Evolutionary conservation across 306 rosid species (phyloP).

Genomic region (Erythrophleum fordii): DNA sequence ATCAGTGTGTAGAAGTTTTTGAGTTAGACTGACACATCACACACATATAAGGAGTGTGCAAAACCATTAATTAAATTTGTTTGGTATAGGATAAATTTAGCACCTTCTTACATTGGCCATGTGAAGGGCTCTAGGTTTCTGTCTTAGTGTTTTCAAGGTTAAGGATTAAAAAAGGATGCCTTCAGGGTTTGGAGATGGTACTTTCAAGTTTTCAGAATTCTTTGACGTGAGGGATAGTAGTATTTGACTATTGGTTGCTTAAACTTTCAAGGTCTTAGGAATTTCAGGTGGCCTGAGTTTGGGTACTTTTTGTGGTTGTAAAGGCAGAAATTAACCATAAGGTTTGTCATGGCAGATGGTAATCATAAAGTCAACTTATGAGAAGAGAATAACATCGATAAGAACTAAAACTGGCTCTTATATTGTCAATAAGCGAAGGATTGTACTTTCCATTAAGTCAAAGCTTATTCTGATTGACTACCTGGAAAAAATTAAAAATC

Average conservation of each 20-base stretch:
- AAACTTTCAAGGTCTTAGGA: neutral
- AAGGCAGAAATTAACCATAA: neutral
- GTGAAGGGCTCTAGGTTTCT: neutral
- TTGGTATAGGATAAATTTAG: neutral
- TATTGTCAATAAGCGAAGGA: neutral
- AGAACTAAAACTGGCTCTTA: neutral
- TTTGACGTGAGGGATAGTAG: neutral
- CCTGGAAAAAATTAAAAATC: too few relatives aligned
- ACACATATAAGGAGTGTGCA: neutral
- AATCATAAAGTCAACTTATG: neutral
- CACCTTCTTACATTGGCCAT: neutral
- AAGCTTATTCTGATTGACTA: neutral
- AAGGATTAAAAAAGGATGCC: neutral
- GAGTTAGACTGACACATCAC: neutral
- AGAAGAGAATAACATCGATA: neutral
- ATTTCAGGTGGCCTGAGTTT: neutral
- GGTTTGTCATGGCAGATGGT: neutral
- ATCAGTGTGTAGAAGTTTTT: neutral
- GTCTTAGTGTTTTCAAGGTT: neutral
- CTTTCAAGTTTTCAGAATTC: neutral
- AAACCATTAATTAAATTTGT: too few relatives aligned
- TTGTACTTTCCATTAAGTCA: neutral
- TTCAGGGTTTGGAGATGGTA: neutral
- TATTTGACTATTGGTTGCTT: neutral
- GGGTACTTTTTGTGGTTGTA: neutral